A percentile compares a stretch with the other conserved stretches of the same genome.
phyloP scores from a whole-genome alignment of 2,329 filamentous ascomycete species.

The Hypocrella siamensis region DNA sequence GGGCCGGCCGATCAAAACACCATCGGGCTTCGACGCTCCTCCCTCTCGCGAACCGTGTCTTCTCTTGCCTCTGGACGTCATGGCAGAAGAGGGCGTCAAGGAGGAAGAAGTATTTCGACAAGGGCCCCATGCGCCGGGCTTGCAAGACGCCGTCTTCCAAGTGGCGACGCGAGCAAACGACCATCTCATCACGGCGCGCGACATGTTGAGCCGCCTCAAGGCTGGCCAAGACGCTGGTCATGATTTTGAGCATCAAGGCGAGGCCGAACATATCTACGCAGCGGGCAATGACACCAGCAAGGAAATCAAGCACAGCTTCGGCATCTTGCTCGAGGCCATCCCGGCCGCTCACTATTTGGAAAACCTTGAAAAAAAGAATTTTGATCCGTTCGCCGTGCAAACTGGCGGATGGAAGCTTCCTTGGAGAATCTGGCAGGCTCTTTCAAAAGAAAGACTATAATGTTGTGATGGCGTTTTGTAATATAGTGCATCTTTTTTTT shows the following conservation, averaged over 20 bases:
- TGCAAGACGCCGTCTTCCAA: constrained; percentile 79
- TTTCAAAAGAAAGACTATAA: constrained; percentile 32
- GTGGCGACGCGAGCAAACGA: constrained; percentile 92
- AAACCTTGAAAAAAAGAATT: constrained; percentile 63
- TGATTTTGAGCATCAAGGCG: constrained; percentile 74
- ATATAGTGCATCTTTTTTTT: too few species aligned
- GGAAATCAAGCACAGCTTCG: constrained; percentile 49
- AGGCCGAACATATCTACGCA: constrained; percentile 47
- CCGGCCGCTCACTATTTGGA: constrained; percentile 66
- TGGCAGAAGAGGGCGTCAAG: constrained; percentile 64
- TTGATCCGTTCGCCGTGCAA: constrained; percentile 60
- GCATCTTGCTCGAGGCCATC: constrained; percentile 66
- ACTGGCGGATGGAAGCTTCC: constrained; percentile 63
- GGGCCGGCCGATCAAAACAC: constrained; percentile 30
- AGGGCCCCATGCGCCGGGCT: constrained; percentile 61
- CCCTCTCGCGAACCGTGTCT: constrained; percentile 35
- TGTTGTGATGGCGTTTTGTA: too few species aligned
- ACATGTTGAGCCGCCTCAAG: constrained; percentile 73
- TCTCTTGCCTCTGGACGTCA: constrained; percentile 74
- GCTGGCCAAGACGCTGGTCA: constrained; percentile 64
- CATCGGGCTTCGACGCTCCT: constrained; percentile 20
- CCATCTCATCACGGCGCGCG: constrained; percentile 81
- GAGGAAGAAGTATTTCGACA: constrained; percentile 83
- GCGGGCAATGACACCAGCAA: constrained; percentile 19
- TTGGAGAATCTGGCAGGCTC: constrained; percentile 49